Evolutionary conservation across 768 basidiomycete species (phyloP), one percentile per base, ranked within the genome.

Genomic region (Suillus tomentosus): DNA sequence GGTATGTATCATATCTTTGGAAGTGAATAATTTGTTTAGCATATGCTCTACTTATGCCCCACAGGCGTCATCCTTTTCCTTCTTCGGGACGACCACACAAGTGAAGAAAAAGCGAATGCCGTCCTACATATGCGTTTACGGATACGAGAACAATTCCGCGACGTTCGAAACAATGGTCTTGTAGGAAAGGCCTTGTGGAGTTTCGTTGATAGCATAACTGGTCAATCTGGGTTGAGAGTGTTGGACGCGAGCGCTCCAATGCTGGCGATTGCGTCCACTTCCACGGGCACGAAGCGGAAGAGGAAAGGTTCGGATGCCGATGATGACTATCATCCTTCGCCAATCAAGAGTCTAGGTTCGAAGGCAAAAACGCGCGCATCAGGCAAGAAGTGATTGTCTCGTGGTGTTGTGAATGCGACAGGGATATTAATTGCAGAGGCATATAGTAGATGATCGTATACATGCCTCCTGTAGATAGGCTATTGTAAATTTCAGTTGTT

Each of bases 61-160:
- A 27, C 62, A 94, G 92, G 91, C 63, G 85, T 92, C 24, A 73
- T 92, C 14, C 78, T 93, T 14, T 90, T 79, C 68, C 75, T 85
- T 5, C 76, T 91, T 62, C 79, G 81, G 15, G 76, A 80, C 8
- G 40, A 64, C 19, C 51, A 31, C 5, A 31, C 78, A 5, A 71
- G 80, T 24, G 73, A 81, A 39, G 81, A 85, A 3, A 83, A 81
- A 47, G 88, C 88, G 2, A 74, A 74, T 7, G 85, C 85, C 17
- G 81, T 93, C 31, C 77, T 83, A 62, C 72, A 82, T 61, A 80
- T 95, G 68, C 86, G 92, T 50, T 69, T 70, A 43, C 73, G 79
- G 24, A 80, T 91, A 27, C 85, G 90, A 62, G 75, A 79, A 39
- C 73, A 81, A 58, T 87, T 84, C 73, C 78, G 75, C 34, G 92